Conservation (phyloP, 768 basidiomycete species). For the Tulasnella sp. region DNA sequence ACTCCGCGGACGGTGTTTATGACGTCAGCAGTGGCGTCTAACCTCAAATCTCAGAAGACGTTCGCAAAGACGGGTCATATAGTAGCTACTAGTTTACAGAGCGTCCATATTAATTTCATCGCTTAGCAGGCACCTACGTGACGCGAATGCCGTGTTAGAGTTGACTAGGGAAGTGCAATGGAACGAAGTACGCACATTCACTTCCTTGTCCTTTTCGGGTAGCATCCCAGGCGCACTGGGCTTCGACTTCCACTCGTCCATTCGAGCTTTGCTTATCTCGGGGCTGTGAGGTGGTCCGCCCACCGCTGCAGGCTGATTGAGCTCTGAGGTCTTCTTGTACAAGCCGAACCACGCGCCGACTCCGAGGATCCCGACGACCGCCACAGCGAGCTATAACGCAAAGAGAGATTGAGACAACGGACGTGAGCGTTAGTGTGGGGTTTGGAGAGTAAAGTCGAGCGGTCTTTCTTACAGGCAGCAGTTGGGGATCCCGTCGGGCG, state of each 20-base stretch:
- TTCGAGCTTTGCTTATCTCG: not conserved
- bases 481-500: not conserved
- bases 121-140: not conserved
- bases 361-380: not conserved
- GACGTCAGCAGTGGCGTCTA: not conserved
- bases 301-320: not conserved
- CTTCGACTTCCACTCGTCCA: not conserved
- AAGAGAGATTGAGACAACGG: too few species aligned
- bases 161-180: not conserved
- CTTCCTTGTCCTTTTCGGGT: not conserved
- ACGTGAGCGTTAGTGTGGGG: too few species aligned
- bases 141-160: not conserved
- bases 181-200: not conserved
- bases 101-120: not conserved
- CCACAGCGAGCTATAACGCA: not conserved
- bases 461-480: too few species aligned
- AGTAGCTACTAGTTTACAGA: too few species aligned
- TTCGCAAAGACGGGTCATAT: too few species aligned
- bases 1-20: not conserved
- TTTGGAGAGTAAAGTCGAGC: too few species aligned
- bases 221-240: too few species aligned
- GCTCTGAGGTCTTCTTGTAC: not conserved
- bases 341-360: not conserved
- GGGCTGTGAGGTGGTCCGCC: not conserved
- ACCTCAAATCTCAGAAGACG: not conserved